A percentile compares a stretch with the other conserved stretches of the same genome.
Evolutionary conservation across 805 yeast species (phyloP).

Genomic region (Myxozyma lipomycoides): DNA sequence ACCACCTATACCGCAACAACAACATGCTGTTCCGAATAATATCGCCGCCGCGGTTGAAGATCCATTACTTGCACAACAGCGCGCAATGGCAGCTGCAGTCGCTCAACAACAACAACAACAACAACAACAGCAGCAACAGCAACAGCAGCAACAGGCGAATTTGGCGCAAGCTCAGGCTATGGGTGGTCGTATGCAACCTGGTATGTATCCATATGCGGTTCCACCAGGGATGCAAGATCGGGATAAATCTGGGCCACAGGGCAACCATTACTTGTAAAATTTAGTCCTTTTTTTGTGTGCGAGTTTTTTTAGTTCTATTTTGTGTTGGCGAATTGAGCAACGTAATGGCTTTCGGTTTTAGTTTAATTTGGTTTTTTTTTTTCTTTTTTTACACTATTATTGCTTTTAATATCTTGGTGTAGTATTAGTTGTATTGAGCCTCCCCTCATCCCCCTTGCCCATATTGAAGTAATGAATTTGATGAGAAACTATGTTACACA

Average conservation of each 20-base stretch:
- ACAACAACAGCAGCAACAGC: background rate
- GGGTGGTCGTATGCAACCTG: slow-evolving; percentile 15
- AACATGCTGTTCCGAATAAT: background rate
- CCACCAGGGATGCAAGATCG: slow-evolving; percentile 16
- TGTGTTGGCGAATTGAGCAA: background rate
- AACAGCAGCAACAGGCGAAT: background rate
- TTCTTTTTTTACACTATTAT: background rate
- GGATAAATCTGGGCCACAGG: slow-evolving; percentile 6
- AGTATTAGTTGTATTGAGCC: too few species aligned
- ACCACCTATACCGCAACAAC: slow-evolving; percentile 1
- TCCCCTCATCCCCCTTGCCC: too few species aligned
- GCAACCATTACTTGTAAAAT: background rate
- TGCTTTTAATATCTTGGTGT: too few species aligned
- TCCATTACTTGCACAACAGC: background rate
- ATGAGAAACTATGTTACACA: slow-evolving; percentile 1
- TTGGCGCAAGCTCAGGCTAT: slow-evolving; percentile 7
- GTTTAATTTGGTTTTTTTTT: background rate
- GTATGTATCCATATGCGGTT: slow-evolving; percentile 25
- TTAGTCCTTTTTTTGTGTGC: background rate
- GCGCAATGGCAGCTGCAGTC: slow-evolving; percentile 15
- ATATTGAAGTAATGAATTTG: too few species aligned
- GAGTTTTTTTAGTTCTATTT: background rate
- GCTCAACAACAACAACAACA: slow-evolving; percentile 14
- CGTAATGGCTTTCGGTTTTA: background rate
- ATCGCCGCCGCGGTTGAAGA: background rate